A percentile compares a stretch with the other conserved stretches of the same genome.
These are phyloP conservation scores for Conoideocrella luteorostrata DNA, from an alignment of 2,329 filamentous ascomycete genomes.

Conservation along the genomic window DNA sequence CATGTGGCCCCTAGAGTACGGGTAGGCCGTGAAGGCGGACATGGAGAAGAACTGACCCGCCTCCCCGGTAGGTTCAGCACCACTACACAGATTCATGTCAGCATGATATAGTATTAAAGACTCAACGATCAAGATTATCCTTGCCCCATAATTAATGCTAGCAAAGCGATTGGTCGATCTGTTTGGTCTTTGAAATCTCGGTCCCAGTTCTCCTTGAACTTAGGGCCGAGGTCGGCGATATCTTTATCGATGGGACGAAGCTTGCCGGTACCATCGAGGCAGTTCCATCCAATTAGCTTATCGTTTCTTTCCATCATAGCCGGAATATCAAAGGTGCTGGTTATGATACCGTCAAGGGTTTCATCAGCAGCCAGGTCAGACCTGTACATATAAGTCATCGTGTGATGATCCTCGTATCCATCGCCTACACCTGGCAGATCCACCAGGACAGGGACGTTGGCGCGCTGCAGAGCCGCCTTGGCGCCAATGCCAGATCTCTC, in stretches of 20 bases:
- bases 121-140: no score
- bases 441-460: background rate
- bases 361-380: background rate
- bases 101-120: no score
- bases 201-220: background rate
- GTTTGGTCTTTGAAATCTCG: background rate
- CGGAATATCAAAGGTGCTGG: background rate
- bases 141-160: no score
- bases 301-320: background rate
- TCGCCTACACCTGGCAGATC: background rate
- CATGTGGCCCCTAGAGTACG: conserved; percentile 40
- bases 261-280: background rate
- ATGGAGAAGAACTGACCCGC: conserved; percentile 42
- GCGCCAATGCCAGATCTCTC: background rate
- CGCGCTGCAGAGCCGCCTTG: background rate
- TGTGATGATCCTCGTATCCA: conserved; percentile 34
- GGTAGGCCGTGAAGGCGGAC: conserved; percentile 49
- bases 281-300: background rate
- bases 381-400: conserved; percentile 31
- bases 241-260: background rate
- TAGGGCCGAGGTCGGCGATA: background rate
- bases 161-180: background rate
- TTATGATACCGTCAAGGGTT: background rate
- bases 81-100: no score
- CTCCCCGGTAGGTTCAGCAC: no score